A percentile compares a stretch with the other conserved stretches of the same genome.
These are phyloP conservation scores for Taiozyma sp. DNA, from an alignment of 1,139 yeast species.

Conservation along the genomic window DNA sequence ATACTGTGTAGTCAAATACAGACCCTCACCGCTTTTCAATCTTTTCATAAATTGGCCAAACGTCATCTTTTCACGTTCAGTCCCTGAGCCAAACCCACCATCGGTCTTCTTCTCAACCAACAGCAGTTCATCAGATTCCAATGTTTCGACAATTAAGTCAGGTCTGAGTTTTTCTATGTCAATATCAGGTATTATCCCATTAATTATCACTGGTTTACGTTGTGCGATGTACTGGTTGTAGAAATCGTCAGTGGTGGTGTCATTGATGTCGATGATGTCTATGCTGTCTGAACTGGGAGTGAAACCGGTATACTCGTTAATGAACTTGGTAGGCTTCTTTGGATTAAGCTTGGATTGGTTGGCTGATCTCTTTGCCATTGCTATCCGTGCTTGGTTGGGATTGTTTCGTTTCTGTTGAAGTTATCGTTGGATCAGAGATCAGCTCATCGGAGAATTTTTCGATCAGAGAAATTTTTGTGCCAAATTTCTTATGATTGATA, in stretches of 20 bases:
- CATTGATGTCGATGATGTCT: conserved; percentile 7
- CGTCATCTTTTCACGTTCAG: conserved; percentile 42
- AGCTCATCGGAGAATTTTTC: background rate
- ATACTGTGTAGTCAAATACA: conserved; percentile 69
- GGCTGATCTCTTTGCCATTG: background rate
- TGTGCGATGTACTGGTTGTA: conserved; percentile 15
- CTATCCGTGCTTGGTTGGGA: background rate
- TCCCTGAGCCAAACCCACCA: conserved; percentile 67
- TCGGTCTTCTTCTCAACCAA: conserved; percentile 52
- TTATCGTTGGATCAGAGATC: background rate
- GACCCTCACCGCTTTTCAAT: conserved; percentile 38
- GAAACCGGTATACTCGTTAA: conserved; percentile 19
- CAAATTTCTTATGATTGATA: background rate
- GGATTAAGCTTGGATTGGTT: background rate
- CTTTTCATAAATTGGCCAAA: conserved; percentile 42
- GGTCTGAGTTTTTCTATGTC: conserved; percentile 20
- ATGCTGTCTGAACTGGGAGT: conserved; percentile 10
- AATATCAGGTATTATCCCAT: conserved; percentile 20
- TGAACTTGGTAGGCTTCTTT: conserved; percentile 8
- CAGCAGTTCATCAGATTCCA: conserved; percentile 34
- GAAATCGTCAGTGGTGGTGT: conserved; percentile 11
- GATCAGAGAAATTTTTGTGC: background rate
- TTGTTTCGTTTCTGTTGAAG: background rate
- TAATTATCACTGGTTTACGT: conserved; percentile 24
- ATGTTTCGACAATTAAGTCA: conserved; percentile 27